Evolutionary conservation across 2,329 filamentous ascomycete species (phyloP), one percentile per base, ranked within the genome.

Genomic region (Curvularia eragrostidis): DNA sequence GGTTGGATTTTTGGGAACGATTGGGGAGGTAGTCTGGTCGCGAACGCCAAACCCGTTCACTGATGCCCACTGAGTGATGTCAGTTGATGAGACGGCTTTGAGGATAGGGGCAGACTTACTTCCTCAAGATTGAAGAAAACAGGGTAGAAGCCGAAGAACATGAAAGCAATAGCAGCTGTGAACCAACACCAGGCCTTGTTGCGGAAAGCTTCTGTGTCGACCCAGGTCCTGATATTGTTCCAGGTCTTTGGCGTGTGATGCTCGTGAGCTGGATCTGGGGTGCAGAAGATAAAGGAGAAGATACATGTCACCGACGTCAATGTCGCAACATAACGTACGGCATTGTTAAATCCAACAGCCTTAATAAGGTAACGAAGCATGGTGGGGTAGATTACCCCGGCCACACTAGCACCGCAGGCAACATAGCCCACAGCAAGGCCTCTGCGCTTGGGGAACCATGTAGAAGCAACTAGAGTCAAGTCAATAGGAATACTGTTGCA

Each of bases 81-180:
- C 54, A 73, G 65, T 18, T 38, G 13, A 44, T n/a, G 44, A 18
- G 5, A 34, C 18, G n/a, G 3, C 3, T 9, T 4, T n/a, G 2
- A 10, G 1, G 28, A 43, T 2, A 34, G 13, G 18, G 10, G 12
- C 23, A 19, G 48, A 66, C 71, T 58, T 67, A 77, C 77, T 68
- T 83, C 81, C 66, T 83, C 81, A 28, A 84, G 76, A 58, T 82
- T 83, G 75, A 83, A 83, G 71, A 83, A 83, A 19, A 84, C 71
- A 3, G 80, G 78, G 59, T 83, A 83, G 66, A 83, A 83, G 21
- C 82, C 82, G 48, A 83, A 76, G 73, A 83, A 83, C 46, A 83
- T 71, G 59, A 81, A 79, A 1, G 76, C 73, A n/a, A 83, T 77
- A 5, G 76, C 72, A 1, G 76, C 78, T 21, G 76, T 77, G 59